Conservation (phyloP, 305 asterid species). For the Fraxinus xanthoxyloides region DNA sequence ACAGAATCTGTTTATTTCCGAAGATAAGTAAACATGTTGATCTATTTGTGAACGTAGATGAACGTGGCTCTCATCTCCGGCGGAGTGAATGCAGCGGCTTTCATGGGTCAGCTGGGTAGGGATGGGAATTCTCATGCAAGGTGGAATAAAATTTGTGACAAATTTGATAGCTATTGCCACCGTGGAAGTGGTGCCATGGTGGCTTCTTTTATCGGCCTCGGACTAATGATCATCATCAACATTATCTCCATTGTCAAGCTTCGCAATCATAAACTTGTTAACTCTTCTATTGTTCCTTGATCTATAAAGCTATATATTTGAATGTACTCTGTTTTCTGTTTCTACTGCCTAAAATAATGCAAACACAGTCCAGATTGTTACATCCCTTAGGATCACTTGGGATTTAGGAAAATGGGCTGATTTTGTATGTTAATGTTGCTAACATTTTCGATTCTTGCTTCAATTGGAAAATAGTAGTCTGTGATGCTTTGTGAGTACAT, state of each 20-base stretch:
- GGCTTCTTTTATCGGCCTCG: slow-evolving; percentile 53
- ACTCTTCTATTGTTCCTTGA: slow-evolving; percentile 35
- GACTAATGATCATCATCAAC: slow-evolving; percentile 49
- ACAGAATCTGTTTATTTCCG: neutral
- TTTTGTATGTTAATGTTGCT: neutral
- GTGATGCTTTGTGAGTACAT: neutral
- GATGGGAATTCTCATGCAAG: slow-evolving; percentile 83
- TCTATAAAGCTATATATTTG: neutral
- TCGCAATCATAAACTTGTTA: slow-evolving; percentile 27
- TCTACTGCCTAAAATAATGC: neutral
- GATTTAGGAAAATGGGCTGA: neutral
- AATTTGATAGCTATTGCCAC: slow-evolving; percentile 58
- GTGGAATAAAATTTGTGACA: slow-evolving; percentile 83
- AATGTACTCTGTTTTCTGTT: neutral
- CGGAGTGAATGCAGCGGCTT: slow-evolving; percentile 68
- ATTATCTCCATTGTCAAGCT: slow-evolving; percentile 41
- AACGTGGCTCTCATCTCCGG: slow-evolving; percentile 65
- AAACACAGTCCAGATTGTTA: neutral
- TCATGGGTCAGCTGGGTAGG: slow-evolving; percentile 87
- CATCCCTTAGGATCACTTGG: neutral
- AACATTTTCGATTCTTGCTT: neutral
- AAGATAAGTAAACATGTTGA: neutral
- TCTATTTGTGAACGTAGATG: slow-evolving; percentile 33
- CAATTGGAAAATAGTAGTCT: neutral
- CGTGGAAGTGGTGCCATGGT: slow-evolving; percentile 64